Conservation (phyloP, 139 green algal species). For the Chlorella ohadii region DNA sequence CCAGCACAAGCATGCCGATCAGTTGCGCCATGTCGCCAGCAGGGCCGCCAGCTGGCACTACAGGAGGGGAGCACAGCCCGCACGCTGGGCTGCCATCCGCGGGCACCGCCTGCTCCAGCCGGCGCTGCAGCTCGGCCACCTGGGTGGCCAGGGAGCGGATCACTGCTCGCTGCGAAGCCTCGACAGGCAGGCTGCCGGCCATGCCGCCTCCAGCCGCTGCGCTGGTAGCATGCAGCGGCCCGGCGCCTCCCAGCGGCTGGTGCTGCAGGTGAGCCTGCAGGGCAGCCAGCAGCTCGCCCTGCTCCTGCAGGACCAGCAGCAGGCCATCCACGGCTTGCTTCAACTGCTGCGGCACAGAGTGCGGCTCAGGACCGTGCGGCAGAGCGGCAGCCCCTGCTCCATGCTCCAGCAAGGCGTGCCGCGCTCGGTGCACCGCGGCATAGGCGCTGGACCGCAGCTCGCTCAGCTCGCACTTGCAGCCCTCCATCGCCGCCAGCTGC, state of each 20-base stretch:
- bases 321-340: slow-evolving; percentile 24
- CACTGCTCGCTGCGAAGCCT: slow-evolving; percentile 42
- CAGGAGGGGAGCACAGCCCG: too few relatives aligned
- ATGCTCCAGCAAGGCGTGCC: neutral
- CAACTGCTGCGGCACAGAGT: slow-evolving; percentile 24
- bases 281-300: slow-evolving; percentile 1
- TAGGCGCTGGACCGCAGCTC: slow-evolving; percentile 30
- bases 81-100: neutral
- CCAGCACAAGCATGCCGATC: slow-evolving; percentile 39
- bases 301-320: slow-evolving; percentile 34
- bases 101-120: neutral
- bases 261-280: slow-evolving; percentile 44
- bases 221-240: slow-evolving; percentile 17
- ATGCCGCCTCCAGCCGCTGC: neutral
- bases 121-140: slow-evolving; percentile 21
- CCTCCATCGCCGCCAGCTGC: neutral
- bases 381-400: neutral
- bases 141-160: slow-evolving; percentile 42
- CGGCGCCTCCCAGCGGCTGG: slow-evolving; percentile 29
- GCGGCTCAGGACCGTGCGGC: neutral
- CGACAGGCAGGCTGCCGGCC: slow-evolving; percentile 25
- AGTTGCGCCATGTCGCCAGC: slow-evolving; percentile 5
- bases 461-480: neutral
- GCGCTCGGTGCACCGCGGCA: slow-evolving; percentile 26
- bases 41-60: too few relatives aligned